Percentiles rank a stretch among this genome's conserved stretches.
These are phyloP conservation scores for Crithidia bombi DNA, from an alignment of 208 protist genomes.

Conservation along the genomic window DNA sequence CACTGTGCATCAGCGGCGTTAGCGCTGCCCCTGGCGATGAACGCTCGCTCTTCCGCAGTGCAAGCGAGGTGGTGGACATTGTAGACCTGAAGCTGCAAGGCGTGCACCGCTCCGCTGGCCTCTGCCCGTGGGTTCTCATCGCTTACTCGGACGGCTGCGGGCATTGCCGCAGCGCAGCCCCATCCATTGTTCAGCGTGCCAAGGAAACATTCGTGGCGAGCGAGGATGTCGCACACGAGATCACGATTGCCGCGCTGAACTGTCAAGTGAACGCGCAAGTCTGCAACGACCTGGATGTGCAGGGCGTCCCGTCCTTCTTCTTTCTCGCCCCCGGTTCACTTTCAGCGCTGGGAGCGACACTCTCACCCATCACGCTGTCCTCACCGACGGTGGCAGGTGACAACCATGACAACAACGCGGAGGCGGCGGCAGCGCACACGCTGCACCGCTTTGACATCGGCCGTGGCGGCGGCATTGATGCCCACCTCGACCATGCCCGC, in stretches of 20 bases:
- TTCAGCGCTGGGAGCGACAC: background rate
- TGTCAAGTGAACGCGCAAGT: constrained; percentile 34
- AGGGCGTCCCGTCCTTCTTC: constrained; percentile 38
- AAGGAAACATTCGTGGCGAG: constrained; percentile 7
- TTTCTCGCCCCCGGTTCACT: constrained; percentile 29
- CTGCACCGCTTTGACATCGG: constrained; percentile 14
- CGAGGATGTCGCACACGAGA: constrained; percentile 18
- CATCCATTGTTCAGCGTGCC: constrained; percentile 15
- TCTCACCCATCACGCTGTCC: constrained; percentile 6
- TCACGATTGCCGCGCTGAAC: constrained; percentile 51
- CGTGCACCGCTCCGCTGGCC: constrained; percentile 33
- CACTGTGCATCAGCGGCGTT: background rate
- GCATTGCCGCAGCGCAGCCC: constrained; percentile 52
- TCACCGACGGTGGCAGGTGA: background rate
- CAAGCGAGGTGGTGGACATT: constrained; percentile 25
- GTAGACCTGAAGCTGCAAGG: constrained; percentile 13
- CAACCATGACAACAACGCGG: background rate
- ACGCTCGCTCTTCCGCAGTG: constrained; percentile 23
- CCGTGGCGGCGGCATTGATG: background rate
- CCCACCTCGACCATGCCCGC: constrained; percentile 18
- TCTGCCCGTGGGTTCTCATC: constrained; percentile 69
- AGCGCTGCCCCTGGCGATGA: background rate
- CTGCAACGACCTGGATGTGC: constrained; percentile 39
- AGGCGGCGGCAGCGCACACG: background rate
- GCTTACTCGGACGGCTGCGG: constrained; percentile 65